Evolutionary conservation across 495 filamentous ascomycete species (phyloP).

Genomic region (Daldinia loculata): DNA sequence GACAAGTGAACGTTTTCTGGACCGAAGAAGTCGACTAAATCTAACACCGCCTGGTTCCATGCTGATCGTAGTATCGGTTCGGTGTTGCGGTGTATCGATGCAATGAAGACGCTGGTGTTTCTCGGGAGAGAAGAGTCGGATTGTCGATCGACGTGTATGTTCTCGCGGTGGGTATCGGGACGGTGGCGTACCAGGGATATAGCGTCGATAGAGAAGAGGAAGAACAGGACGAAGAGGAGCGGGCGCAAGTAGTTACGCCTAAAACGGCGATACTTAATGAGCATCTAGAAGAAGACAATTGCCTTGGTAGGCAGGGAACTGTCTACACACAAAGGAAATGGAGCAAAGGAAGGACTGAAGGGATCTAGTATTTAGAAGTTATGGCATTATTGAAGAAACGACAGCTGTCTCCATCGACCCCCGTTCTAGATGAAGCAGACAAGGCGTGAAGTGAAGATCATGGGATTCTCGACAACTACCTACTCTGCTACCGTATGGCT

Average conservation of each 20-base stretch:
- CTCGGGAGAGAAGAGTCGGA: slow-evolving; percentile 18
- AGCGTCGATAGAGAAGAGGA: slow-evolving; percentile 46
- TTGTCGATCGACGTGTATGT: slow-evolving; percentile 25
- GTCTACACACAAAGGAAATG: slow-evolving; percentile 14
- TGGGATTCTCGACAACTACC: slow-evolving; percentile 10
- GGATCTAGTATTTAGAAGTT: neutral
- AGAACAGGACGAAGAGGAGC: slow-evolving; percentile 42
- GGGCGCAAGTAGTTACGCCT: slow-evolving; percentile 46
- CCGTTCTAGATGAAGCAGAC: slow-evolving; percentile 26
- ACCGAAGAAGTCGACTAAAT: slow-evolving; percentile 62
- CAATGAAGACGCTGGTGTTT: slow-evolving; percentile 64
- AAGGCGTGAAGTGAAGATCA: slow-evolving; percentile 19
- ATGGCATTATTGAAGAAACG: slow-evolving; percentile 31
- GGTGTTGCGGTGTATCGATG: slow-evolving; percentile 73
- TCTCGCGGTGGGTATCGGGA: slow-evolving; percentile 41
- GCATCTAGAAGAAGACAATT: slow-evolving; percentile 43
- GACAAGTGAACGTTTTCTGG: slow-evolving; percentile 70
- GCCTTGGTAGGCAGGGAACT: neutral
- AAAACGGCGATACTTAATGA: slow-evolving; percentile 45
- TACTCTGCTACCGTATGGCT: slow-evolving; percentile 4
- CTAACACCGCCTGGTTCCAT: slow-evolving; percentile 68
- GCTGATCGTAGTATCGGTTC: slow-evolving; percentile 63
- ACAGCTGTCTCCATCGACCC: slow-evolving; percentile 22
- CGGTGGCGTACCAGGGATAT: slow-evolving; percentile 39
- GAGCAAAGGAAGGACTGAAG: slow-evolving; percentile 8